These are phyloP conservation scores for Ulmus americana DNA, from an alignment of 331 rosid species.

Conservation along the genomic window DNA sequence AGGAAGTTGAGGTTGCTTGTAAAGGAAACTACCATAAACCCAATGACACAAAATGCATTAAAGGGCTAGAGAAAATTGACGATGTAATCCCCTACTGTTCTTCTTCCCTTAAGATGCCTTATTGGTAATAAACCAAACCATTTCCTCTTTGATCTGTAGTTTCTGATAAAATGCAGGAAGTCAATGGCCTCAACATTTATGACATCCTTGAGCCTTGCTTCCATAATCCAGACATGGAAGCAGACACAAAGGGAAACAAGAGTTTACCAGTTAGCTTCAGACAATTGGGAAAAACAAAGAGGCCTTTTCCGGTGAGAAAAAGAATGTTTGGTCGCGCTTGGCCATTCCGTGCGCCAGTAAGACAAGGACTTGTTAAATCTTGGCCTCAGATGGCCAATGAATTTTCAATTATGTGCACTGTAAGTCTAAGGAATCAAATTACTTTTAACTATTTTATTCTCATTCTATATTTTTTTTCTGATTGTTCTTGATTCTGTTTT, in stretches of 20 bases:
- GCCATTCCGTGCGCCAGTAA: slow-evolving; percentile 35
- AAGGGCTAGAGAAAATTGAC: slow-evolving; percentile 39
- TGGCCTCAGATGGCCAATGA: slow-evolving; percentile 30
- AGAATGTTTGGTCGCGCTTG: slow-evolving; percentile 44
- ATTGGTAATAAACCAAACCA: too few relatives aligned
- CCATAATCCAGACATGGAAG: slow-evolving; percentile 11
- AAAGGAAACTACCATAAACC: slow-evolving; percentile 38
- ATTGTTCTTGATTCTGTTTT: neutral
- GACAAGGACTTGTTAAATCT: slow-evolving; percentile 29
- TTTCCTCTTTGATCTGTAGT: neutral
- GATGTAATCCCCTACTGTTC: slow-evolving; percentile 26
- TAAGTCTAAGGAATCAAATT: slow-evolving; percentile 2
- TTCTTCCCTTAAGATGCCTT: neutral
- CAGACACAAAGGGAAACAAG: neutral
- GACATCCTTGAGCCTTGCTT: slow-evolving; percentile 40
- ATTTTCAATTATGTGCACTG: slow-evolving; percentile 21
- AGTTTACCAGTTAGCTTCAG: slow-evolving; percentile 30
- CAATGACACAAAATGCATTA: slow-evolving; percentile 24
- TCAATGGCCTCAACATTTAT: slow-evolving; percentile 27
- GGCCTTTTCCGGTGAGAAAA: slow-evolving; percentile 30
- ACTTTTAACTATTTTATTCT: neutral
- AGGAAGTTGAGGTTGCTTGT: slow-evolving; percentile 37
- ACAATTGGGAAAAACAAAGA: slow-evolving; percentile 31
- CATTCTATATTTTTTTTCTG: neutral
- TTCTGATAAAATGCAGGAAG: neutral